Conservation (phyloP, 2,329 filamentous ascomycete species). For the Epicoccum nigrum region DNA sequence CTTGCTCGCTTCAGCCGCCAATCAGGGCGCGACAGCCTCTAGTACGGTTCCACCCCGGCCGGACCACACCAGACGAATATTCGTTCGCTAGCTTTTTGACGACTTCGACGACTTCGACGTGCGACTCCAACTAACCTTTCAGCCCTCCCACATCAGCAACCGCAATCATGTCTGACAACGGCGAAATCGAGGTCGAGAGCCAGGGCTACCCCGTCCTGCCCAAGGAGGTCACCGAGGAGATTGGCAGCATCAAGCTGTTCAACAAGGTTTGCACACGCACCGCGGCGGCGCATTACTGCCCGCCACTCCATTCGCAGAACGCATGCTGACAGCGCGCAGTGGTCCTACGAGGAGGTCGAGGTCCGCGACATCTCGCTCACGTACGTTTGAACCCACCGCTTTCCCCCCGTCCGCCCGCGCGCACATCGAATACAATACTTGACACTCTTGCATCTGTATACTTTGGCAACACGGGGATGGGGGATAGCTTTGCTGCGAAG, state of each 20-base stretch:
- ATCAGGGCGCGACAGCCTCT: constrained; percentile 7
- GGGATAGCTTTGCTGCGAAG: constrained; percentile 21
- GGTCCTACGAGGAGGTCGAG: constrained; percentile 98
- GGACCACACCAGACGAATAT: constrained; percentile 8
- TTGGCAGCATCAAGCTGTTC: constrained; percentile 94
- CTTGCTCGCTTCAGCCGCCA: constrained; percentile 21
- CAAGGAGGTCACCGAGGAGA: constrained; percentile 88
- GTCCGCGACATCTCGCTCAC: constrained; percentile 99
- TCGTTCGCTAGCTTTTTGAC: constrained; percentile 8
- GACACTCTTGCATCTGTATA: constrained; percentile 10
- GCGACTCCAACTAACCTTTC: constrained; percentile 28
- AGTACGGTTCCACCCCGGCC: neutral
- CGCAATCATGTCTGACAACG: constrained; percentile 79
- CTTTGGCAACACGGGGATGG: constrained; percentile 25
- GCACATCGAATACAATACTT: constrained; percentile 16
- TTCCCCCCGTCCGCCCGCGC: constrained; percentile 12
- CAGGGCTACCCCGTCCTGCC: constrained; percentile 81
- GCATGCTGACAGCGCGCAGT: constrained; percentile 51
- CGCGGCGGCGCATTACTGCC: constrained; percentile 15
- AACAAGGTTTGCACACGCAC: constrained; percentile 65
- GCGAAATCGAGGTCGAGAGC: constrained; percentile 91
- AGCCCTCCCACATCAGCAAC: constrained; percentile 33
- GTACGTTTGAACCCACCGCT: constrained; percentile 64
- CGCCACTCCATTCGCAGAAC: constrained; percentile 1
- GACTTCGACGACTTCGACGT: neutral